These are phyloP conservation scores for Friedmanniomyces endolithicus DNA, from an alignment of 495 filamentous ascomycete genomes.

Conservation along the genomic window DNA sequence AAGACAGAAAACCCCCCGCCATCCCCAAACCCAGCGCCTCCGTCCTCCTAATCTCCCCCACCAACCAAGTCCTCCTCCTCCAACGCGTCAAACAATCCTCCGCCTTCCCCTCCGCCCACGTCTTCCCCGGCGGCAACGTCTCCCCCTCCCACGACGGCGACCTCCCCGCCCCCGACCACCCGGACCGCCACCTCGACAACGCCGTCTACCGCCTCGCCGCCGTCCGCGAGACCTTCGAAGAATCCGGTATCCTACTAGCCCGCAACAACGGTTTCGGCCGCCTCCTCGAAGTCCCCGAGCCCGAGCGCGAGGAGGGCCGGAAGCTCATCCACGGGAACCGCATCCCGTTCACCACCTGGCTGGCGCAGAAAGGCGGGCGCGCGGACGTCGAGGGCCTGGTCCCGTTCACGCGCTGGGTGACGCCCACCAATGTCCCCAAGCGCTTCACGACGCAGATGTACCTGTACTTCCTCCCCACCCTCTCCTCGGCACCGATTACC, in stretches of 20 bases:
- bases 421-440: conserved; percentile 55
- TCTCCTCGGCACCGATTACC: conserved; percentile 28
- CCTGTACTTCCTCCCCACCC: conserved; percentile 73
- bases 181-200: conserved; percentile 51
- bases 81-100: conserved; percentile 70
- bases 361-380: conserved; percentile 45
- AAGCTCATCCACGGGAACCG: conserved; percentile 51
- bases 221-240: conserved; percentile 86
- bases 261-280: conserved; percentile 34
- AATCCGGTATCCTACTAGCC: conserved; percentile 79
- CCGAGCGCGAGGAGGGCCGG: conserved; percentile 52
- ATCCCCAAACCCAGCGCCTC: conserved; percentile 34
- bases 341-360: conserved; percentile 53
- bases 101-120: conserved; percentile 83
- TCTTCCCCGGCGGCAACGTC: conserved; percentile 90
- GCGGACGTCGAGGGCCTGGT: conserved; percentile 58
- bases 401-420: conserved; percentile 88
- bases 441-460: conserved; percentile 95
- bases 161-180: conserved; percentile 36
- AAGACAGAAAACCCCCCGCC: conserved; percentile 15
- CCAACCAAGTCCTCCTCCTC: conserved; percentile 76
- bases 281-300: conserved; percentile 45
- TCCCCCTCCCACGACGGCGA: conserved; percentile 56
- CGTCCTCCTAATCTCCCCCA: conserved; percentile 72
- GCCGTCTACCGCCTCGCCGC: conserved; percentile 62